Evolutionary conservation across 1,284 basidiomycete genomes (phyloP).

Genomic region (Trichosporon ovoides): DNA sequence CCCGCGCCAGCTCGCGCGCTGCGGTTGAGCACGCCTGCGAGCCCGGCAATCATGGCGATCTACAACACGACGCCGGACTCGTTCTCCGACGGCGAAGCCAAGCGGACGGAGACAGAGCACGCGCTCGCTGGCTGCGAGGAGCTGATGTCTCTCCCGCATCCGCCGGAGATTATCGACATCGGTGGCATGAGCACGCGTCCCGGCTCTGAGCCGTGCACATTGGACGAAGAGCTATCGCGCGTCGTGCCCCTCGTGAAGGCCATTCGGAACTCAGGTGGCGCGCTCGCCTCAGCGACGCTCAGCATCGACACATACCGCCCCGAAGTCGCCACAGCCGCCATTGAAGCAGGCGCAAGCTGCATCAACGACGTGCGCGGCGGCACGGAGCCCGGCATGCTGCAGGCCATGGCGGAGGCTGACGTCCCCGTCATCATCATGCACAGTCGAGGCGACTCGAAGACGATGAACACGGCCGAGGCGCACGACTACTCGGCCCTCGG

Average conservation of each 20-base stretch:
- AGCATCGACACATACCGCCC: slow-evolving; percentile 91
- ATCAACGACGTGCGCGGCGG: slow-evolving; percentile 91
- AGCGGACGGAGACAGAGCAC: slow-evolving; percentile 27
- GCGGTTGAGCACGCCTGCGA: slow-evolving; percentile 36
- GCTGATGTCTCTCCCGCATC: slow-evolving; percentile 17
- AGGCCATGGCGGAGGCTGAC: slow-evolving; percentile 58
- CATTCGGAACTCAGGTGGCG: slow-evolving; percentile 20
- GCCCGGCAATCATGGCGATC: slow-evolving; percentile 83
- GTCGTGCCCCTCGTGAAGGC: slow-evolving; percentile 66
- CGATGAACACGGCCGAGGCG: slow-evolving; percentile 57
- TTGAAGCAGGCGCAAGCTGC: slow-evolving; percentile 80
- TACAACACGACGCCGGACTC: slow-evolving; percentile 95
- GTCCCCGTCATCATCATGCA: slow-evolving; percentile 85
- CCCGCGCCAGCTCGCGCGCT: slow-evolving; percentile 54
- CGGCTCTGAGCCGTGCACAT: slow-evolving; percentile 59
- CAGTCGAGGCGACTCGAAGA: slow-evolving; percentile 66
- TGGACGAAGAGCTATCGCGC: slow-evolving; percentile 67
- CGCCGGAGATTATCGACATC: slow-evolving; percentile 74
- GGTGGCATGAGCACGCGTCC: slow-evolving; percentile 93
- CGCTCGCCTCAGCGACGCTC: slow-evolving; percentile 54
- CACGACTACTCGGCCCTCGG: slow-evolving; percentile 58
- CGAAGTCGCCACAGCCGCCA: slow-evolving; percentile 68
- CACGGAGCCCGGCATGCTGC: slow-evolving; percentile 61
- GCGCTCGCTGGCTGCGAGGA: slow-evolving; percentile 30
- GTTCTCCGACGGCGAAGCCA: slow-evolving; percentile 77